Conservation (phyloP, 2,329 filamentous ascomycete genomes). For the Anthostomella pinea region DNA sequence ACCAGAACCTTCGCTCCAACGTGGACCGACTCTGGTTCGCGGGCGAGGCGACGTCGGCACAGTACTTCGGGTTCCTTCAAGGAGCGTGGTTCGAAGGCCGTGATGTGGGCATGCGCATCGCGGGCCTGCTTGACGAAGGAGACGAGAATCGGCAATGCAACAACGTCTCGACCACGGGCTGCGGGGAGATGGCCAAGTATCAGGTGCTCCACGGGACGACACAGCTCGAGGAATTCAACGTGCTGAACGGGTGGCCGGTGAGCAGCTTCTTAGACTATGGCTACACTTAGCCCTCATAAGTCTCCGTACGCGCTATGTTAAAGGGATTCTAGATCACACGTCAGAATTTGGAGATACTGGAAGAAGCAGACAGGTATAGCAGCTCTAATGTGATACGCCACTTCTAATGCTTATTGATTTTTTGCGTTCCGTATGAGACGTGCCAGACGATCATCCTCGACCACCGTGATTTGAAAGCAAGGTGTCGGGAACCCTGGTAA, state of each 20-base stretch:
- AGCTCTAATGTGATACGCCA: too few relatives aligned
- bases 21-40: constrained; percentile 61
- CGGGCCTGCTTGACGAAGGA: constrained; percentile 31
- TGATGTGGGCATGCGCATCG: constrained; percentile 44
- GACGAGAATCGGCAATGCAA: constrained; percentile 14
- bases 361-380: too few relatives aligned
- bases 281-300: constrained; percentile 16
- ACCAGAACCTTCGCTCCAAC: constrained; percentile 67
- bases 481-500: too few relatives aligned
- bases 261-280: constrained; percentile 34
- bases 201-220: constrained; percentile 35
- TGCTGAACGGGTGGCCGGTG: constrained; percentile 36
- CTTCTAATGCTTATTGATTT: too few relatives aligned
- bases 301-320: background rate
- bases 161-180: constrained; percentile 22
- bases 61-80: constrained; percentile 66
- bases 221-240: constrained; percentile 30
- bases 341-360: background rate
- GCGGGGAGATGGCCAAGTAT: constrained; percentile 28
- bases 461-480: too few relatives aligned
- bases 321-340: constrained; percentile 1
- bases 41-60: constrained; percentile 59
- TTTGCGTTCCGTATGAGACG: too few relatives aligned
- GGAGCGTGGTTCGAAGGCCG: constrained; percentile 58
- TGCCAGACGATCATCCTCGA: too few relatives aligned